Evolutionary conservation across 805 yeast genomes (phyloP).

Genomic region (Yamadazyma insecticola): DNA sequence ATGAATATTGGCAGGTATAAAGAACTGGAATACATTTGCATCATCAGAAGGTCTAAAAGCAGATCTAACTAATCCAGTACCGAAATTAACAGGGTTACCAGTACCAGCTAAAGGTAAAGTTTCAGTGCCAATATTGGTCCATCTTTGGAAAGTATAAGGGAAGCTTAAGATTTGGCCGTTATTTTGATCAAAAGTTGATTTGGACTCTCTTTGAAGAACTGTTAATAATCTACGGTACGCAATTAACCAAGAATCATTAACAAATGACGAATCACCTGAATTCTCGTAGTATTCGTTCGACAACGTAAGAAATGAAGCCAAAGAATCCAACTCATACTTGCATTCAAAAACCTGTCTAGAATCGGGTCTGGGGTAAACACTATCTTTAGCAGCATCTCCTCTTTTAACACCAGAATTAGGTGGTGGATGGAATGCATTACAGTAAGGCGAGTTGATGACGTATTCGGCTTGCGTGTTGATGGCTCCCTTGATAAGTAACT

Average conservation of each 20-base stretch:
- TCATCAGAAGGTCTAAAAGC: slow-evolving; percentile 90
- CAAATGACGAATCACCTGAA: slow-evolving; percentile 47
- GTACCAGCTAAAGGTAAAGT: slow-evolving; percentile 73
- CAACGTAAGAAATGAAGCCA: slow-evolving; percentile 76
- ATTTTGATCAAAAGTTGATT: slow-evolving; percentile 51
- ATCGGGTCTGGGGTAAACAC: slow-evolving; percentile 65
- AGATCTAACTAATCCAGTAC: slow-evolving; percentile 70
- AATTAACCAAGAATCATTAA: slow-evolving; percentile 48
- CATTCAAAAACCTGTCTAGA: slow-evolving; percentile 79
- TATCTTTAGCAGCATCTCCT: slow-evolving; percentile 54
- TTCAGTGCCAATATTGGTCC: slow-evolving; percentile 74
- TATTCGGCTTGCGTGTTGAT: slow-evolving; percentile 72
- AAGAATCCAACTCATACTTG: slow-evolving; percentile 82
- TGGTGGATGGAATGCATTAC: slow-evolving; percentile 93
- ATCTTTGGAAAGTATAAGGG: slow-evolving; percentile 65
- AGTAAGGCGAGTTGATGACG: slow-evolving; percentile 63
- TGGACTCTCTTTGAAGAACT: slow-evolving; percentile 56
- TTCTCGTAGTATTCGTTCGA: slow-evolving; percentile 63
- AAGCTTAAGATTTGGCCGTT: slow-evolving; percentile 46
- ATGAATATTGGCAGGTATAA: slow-evolving; percentile 84
- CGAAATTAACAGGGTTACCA: slow-evolving; percentile 76
- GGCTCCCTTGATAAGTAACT: slow-evolving; percentile 65
- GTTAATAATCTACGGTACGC: slow-evolving; percentile 51
- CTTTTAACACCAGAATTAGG: slow-evolving; percentile 42
- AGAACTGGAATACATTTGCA: slow-evolving; percentile 72